A percentile compares a stretch with the other conserved stretches of the same genome.
Evolutionary conservation across 2,329 filamentous ascomycete species (phyloP).

Genomic region (Tolypocladium capitatum): DNA sequence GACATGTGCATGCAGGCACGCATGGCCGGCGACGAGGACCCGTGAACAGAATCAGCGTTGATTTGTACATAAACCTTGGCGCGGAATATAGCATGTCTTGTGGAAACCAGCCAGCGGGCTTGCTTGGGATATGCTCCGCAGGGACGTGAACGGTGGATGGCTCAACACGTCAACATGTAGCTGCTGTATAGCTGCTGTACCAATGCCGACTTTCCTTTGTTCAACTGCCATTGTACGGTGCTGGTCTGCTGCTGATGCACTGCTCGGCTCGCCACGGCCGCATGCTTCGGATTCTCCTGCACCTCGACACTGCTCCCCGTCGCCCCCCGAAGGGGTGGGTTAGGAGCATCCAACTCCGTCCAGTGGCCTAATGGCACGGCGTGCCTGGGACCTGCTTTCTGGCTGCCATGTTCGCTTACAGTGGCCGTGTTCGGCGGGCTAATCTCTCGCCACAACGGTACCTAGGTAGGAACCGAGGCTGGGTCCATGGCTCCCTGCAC

Average conservation of each 20-base stretch:
- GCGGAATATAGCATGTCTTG: conserved; percentile 2
- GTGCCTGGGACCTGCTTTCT: not conserved
- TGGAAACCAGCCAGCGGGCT: not conserved
- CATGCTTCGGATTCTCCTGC: too few relatives aligned
- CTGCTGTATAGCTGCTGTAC: not conserved
- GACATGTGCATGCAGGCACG: conserved; percentile 31
- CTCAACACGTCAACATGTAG: too few relatives aligned
- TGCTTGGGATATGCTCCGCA: not conserved
- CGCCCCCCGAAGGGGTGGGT: not conserved
- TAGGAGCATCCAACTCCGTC: not conserved
- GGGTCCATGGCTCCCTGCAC: not conserved
- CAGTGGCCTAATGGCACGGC: not conserved
- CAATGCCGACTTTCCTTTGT: not conserved
- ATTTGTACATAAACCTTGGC: conserved; percentile 20
- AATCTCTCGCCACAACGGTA: not conserved
- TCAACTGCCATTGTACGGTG: not conserved
- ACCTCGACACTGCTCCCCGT: not conserved
- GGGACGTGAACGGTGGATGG: not conserved
- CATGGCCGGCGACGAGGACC: conserved; percentile 40
- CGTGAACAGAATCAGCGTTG: conserved; percentile 18
- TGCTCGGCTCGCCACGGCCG: not conserved
- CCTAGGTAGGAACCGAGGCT: not conserved
- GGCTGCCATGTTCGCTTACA: not conserved
- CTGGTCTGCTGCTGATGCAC: not conserved
- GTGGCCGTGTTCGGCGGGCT: not conserved